phyloP scores from a whole-genome alignment of 441 rosid species.

The Theobroma grandiflorum region DNA sequence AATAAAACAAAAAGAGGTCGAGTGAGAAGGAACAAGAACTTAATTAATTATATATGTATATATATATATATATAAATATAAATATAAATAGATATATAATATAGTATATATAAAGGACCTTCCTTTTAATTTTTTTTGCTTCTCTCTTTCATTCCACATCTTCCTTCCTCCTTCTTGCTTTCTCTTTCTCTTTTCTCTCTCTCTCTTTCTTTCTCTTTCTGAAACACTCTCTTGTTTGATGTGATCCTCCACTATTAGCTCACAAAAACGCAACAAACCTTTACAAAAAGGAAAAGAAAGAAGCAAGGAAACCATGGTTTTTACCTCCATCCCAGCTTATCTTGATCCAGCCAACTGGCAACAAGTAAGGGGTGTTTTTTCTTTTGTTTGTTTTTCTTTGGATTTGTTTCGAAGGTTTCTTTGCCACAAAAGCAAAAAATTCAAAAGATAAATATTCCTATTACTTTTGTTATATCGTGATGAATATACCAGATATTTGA shows the following conservation, averaged over 20 bases:
- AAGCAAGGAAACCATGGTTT: slow-evolving; percentile 64
- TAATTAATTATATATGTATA: slow-evolving; percentile 4
- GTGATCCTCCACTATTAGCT: slow-evolving; percentile 67
- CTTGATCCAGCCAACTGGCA: slow-evolving; percentile 99
- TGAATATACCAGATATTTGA: slow-evolving; percentile 70
- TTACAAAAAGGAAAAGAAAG: slow-evolving; percentile 53
- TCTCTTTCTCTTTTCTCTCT: slow-evolving; percentile 25
- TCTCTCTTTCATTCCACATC: slow-evolving; percentile 38
- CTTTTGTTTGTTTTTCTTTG: slow-evolving; percentile 12
- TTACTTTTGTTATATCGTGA: slow-evolving; percentile 49
- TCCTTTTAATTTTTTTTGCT: slow-evolving; percentile 44
- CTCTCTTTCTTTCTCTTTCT: slow-evolving; percentile 36
- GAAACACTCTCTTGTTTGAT: slow-evolving; percentile 41
- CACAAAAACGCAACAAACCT: slow-evolving; percentile 54
- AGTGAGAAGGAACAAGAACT: slow-evolving; percentile 30
- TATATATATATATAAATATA: not conserved
- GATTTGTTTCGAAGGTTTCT: slow-evolving; percentile 14
- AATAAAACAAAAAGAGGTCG: slow-evolving; percentile 46
- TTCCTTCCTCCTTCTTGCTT: slow-evolving; percentile 28
- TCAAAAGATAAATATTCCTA: slow-evolving; percentile 48
- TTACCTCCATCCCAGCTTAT: slow-evolving; percentile 85
- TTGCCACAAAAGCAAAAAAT: slow-evolving; percentile 43
- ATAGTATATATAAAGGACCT: slow-evolving; percentile 49
- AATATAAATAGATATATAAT: not conserved
- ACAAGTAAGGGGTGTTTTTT: slow-evolving; percentile 58